phyloP scores from a whole-genome alignment of 179 eudicot genomes.

The Silene coronaria region DNA sequence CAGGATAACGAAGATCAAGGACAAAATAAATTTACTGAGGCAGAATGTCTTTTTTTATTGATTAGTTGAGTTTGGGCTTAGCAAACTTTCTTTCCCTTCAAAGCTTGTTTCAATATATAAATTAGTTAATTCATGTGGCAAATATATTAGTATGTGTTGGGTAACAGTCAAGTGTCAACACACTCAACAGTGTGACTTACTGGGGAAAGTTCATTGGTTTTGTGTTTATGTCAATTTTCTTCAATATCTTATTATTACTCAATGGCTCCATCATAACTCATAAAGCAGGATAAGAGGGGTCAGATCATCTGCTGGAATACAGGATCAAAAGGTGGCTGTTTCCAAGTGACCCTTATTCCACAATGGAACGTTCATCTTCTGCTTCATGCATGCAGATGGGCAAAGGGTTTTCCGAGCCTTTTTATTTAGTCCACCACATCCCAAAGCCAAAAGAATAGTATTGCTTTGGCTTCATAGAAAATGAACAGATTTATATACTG shows the following conservation, averaged over 20 bases:
- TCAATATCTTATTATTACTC: neutral
- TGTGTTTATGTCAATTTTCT: neutral
- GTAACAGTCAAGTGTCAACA: neutral
- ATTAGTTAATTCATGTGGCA: neutral
- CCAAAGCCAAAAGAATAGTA: neutral
- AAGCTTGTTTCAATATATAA: neutral
- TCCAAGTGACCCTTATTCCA: neutral
- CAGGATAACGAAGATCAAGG: neutral
- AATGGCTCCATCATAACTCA: neutral
- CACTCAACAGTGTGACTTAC: neutral
- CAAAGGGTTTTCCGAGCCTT: neutral
- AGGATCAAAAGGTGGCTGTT: neutral
- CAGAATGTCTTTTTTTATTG: neutral
- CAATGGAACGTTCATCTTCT: neutral
- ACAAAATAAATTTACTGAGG: neutral
- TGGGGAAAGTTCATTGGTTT: neutral
- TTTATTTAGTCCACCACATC: neutral
- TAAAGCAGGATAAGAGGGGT: neutral
- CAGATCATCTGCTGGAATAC: neutral
- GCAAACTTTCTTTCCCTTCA: neutral
- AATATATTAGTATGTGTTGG: neutral
- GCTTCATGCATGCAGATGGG: neutral
- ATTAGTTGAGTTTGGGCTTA: neutral
- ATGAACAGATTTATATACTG: neutral
- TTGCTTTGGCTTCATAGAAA: neutral